Conservation (phyloP, 2,329 filamentous ascomycete species). For the Sporothrix mexicana region DNA sequence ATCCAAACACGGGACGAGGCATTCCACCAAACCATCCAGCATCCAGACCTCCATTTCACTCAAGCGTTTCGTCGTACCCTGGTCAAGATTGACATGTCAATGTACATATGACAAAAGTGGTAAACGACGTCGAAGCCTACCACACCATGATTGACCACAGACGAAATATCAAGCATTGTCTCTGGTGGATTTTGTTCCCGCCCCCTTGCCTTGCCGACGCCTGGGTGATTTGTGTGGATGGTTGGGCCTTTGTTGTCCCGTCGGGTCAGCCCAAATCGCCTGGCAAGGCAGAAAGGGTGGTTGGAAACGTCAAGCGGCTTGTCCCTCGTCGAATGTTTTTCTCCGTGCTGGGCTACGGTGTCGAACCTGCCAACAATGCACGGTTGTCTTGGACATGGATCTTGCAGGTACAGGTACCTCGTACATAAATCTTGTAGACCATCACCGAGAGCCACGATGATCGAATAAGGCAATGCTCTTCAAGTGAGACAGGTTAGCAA, state of each 20-base stretch:
- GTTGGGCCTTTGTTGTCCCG: background rate
- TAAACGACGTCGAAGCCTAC: no score
- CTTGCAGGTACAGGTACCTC: no score
- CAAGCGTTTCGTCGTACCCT: background rate
- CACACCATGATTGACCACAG: no score
- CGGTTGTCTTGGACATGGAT: no score
- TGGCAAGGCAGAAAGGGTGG: conserved; percentile 19
- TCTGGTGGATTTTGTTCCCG: background rate
- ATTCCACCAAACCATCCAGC: background rate
- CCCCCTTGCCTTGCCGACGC: background rate
- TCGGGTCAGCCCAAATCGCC: conserved; percentile 16
- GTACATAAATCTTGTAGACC: no score
- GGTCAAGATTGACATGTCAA: background rate
- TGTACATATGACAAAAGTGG: no score
- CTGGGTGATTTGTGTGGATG: background rate
- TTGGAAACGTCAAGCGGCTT: background rate
- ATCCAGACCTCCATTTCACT: no score
- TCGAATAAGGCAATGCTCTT: no score
- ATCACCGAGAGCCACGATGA: background rate
- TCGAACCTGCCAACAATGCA: no score
- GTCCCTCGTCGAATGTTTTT: background rate
- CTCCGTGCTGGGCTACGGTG: background rate
- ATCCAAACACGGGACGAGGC: background rate
- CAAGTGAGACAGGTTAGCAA: no score
- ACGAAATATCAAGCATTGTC: no score